Conservation (phyloP, 345 rosid species). For the Ceriops zippeliana region DNA sequence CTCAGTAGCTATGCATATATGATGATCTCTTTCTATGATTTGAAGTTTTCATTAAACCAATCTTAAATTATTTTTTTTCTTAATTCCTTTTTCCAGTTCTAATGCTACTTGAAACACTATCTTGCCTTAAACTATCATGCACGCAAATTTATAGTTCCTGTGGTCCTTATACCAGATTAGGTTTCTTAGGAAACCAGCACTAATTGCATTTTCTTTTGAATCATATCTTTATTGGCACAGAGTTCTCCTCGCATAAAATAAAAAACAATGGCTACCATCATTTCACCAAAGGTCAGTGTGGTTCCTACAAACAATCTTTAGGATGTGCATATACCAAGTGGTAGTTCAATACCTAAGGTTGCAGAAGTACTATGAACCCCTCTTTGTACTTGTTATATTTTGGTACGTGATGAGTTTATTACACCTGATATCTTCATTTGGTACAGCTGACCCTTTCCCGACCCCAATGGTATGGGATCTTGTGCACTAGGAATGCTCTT, state of each 20-base stretch:
- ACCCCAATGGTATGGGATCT: no score
- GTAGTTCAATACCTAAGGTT: not conserved
- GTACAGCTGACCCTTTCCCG: not conserved
- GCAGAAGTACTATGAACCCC: not conserved
- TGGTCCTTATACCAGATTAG: not conserved
- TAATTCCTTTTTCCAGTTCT: not conserved
- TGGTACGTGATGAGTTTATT: not conserved
- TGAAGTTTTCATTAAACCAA: not conserved
- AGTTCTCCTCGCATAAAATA: slow-evolving; percentile 38
- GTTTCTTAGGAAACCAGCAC: slow-evolving; percentile 10
- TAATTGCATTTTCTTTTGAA: slow-evolving; percentile 8
- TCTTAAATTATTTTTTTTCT: not conserved
- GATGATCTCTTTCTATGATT: not conserved
- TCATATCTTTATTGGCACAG: slow-evolving; percentile 33
- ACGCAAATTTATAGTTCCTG: not conserved
- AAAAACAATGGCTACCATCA: slow-evolving; percentile 46
- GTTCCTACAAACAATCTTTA: slow-evolving; percentile 11
- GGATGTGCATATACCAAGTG: not conserved
- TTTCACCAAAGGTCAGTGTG: slow-evolving; percentile 52
- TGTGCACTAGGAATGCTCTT: no score
- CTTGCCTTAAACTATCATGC: not conserved
- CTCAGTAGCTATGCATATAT: not conserved
- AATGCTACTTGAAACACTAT: not conserved
- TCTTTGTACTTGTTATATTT: not conserved
- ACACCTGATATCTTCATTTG: not conserved